Evolutionary conservation across 192 early-diverging fungal genomes (phyloP), one percentile per base, ranked within the genome.

Genomic region (Coemansia sp.): DNA sequence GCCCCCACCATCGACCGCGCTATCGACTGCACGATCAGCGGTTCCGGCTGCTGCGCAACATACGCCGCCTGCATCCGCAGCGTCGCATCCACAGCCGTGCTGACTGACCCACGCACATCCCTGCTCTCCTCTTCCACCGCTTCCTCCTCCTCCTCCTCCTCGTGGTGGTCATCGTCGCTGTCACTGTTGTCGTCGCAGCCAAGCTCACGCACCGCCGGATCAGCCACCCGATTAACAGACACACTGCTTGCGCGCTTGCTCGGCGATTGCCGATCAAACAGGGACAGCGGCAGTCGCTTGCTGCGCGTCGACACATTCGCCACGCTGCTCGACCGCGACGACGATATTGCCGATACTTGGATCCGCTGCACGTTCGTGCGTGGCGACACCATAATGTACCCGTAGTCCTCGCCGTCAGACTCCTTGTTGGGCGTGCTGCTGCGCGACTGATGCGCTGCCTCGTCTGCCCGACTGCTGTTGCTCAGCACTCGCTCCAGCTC

Each of bases 1-100:
- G 86, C 84, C 6, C 90, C 90, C 28, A 92, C 87, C 90, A 92
- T 92, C 14, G 88, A 88, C 44, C 87, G 88, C 8, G 90, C 88
- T 44, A 92, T 85, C 10, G 83, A 57, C 31, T 87, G 82, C 14
- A 92, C 88, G 30, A 90, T 83, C 47, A 83, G 83, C 45, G 88
- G 87, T 34, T 88, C 84, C 0, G 84, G 77, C 68, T 74, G 68
- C 9, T 68, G 64, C 9, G 64, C 59, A 48, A 62, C 50, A 54
- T 30, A 41, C 38, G 55, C 59, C 19, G 53, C 63, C 30, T 61
- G 66, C 64, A 64, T 59, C 33, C 65, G 68, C 33, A 57, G 45
- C 2, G 55, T 52, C 11, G 72, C 55, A 19, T 61, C 70, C 10
- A 73, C 71, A 4, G 61, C 67, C 11, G 68, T 65, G 34, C 57